Percentiles rank a stretch among this genome's conserved stretches.
Evolutionary conservation across 495 filamentous ascomycete genomes (phyloP).

Genomic region (Acidiella bohemica): DNA sequence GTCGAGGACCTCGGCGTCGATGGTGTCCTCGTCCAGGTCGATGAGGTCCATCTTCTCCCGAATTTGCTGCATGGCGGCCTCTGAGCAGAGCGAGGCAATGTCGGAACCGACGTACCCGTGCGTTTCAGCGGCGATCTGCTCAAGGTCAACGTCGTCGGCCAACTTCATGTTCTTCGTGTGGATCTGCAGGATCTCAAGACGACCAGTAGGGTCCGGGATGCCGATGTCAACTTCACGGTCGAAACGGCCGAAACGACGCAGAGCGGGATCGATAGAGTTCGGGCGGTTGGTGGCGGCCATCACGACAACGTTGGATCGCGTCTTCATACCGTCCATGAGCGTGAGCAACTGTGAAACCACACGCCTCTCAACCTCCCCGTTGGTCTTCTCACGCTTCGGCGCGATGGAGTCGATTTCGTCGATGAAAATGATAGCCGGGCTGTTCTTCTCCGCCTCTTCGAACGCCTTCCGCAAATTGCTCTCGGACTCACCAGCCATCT

Average conservation of each 20-base stretch:
- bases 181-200: constrained; percentile 96
- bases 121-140: constrained; percentile 92
- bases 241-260: constrained; percentile 94
- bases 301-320: constrained; percentile 91
- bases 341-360: constrained; percentile 96
- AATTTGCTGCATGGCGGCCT: constrained; percentile 99
- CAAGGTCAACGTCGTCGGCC: constrained; percentile 88
- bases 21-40: constrained; percentile 96
- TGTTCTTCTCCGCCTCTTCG: constrained; percentile 99
- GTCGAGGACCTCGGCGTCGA: constrained; percentile 95
- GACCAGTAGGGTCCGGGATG: constrained; percentile 93
- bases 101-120: constrained; percentile 99
- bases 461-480: constrained; percentile 96
- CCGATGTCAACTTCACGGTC: constrained; percentile 97
- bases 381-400: constrained; percentile 99
- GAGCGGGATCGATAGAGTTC: constrained; percentile 94
- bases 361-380: constrained; percentile 95
- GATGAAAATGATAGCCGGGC: constrained; percentile 98
- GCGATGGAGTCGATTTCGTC: constrained; percentile 98
- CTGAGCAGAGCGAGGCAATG: constrained; percentile 95
- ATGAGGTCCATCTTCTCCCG: constrained; percentile 99
- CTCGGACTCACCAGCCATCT: constrained; percentile 98
- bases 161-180: constrained; percentile 99
- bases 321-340: constrained; percentile 99
- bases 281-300: constrained; percentile 98